These are phyloP conservation scores for Diplosphaera chodatii DNA, from an alignment of 139 green algal genomes.

Conservation along the genomic window DNA sequence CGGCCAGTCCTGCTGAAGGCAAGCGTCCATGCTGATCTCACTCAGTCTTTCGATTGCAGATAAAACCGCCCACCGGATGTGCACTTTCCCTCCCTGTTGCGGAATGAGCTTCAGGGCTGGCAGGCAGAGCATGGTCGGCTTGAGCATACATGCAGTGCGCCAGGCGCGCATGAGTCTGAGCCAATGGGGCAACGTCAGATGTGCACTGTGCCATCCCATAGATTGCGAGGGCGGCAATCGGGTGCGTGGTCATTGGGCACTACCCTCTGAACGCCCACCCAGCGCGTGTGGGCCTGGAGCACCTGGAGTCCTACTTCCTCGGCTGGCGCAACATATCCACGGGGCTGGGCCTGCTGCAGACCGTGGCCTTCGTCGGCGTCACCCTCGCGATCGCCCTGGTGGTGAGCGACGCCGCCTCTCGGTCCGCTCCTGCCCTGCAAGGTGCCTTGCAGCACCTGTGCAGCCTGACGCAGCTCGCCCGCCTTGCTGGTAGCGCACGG, in stretches of 20 bases:
- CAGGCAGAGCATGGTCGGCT: too few relatives aligned
- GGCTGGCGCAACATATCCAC: constrained; percentile 4
- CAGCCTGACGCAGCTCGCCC: too few relatives aligned
- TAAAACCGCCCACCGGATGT: too few relatives aligned
- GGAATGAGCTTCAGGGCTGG: too few relatives aligned
- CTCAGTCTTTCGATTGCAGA: too few relatives aligned
- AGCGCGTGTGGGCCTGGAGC: constrained; percentile 27
- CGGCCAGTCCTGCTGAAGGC: constrained; percentile 34
- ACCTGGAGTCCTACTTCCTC: constrained; percentile 18
- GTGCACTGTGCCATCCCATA: constrained; percentile 14
- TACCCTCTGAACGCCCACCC: constrained; percentile 66
- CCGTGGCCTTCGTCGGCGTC: constrained; percentile 29
- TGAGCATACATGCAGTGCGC: too few relatives aligned
- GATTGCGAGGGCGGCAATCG: constrained; percentile 43
- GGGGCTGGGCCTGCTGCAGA: constrained; percentile 17
- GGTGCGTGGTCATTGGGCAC: constrained; percentile 41
- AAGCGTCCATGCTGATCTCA: too few relatives aligned
- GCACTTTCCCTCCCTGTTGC: too few relatives aligned
- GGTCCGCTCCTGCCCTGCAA: neutral
- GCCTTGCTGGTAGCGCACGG: too few relatives aligned
- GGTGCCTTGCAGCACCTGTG: neutral
- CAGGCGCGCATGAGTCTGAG: neutral
- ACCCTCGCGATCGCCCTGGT: constrained; percentile 25
- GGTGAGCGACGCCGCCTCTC: neutral
- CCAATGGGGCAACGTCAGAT: neutral